Evolutionary conservation across 2,329 filamentous ascomycete genomes (phyloP), one percentile per base, ranked within the genome.

Genomic region (Colletotrichum incanum): DNA sequence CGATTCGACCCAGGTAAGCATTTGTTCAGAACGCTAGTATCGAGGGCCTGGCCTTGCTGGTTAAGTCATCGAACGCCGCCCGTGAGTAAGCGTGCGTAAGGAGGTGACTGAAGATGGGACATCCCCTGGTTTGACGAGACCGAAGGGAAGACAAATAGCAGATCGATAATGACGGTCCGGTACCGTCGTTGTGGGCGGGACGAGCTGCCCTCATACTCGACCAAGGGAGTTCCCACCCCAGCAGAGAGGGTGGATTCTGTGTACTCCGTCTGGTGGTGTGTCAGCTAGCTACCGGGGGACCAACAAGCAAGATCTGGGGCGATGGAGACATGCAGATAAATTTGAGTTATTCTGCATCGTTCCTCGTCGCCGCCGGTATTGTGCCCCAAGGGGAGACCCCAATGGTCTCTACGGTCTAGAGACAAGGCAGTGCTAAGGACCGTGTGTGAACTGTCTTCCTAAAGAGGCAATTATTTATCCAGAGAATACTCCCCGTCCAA

Each of bases 71-170:
- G 60, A 72, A 55, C 66, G 41, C 26, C 54, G 52, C 52, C 26
- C 60, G 60, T 70, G 70, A 72, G 65, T 72, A 70, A 72, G 70
- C 70, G 66, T 70, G 54, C 47, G 65, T 72, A 43, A 72, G 69
- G 55, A 60, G 67, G 54, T 20, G 59, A 60, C 34, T 59, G 52
- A 55, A 60, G 59, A 59, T 60, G 39, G 45, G 39, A 14, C 59
- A 41, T 60, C 23, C 26, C 45, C 64, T 52, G 67, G 20, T 20
- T 52, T 31, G 60, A 14, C 60, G 26, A 65, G 23, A 45, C 47
- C 43, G 47, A 34, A 55, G 7, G 39, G 18, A 70, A 16, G 23
- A 45, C 20, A 54, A 41, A 31, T 49, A 41, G 31, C 23, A 47
- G 7, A 34, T 23, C 59, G 59, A 47, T 23, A 20, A 9, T 49